Base-by-base conservation (phyloP, 805 yeast species). In the Cyberlindnera xylosilytica region DNA sequence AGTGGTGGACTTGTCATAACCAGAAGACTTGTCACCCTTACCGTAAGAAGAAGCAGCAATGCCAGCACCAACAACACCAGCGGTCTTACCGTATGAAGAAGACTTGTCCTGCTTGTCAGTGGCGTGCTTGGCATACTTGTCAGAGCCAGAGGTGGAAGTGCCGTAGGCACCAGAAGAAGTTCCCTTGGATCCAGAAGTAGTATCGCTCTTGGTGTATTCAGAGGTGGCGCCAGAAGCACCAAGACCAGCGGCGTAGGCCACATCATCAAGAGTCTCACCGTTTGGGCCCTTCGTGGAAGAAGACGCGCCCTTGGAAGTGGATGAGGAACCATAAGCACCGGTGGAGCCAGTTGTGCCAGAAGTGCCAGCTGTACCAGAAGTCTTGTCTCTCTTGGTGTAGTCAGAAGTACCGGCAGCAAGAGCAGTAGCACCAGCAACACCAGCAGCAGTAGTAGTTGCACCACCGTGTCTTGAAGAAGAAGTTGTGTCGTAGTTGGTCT, bases 221-320 rank as follows among this genome's bases (percentile, higher is more conserved):
- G 41, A 27, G 9, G 42, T 41, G 26, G 45, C 46, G 33, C 51
- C 48, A 36, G 48, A 28, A 10, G 54, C 42, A 33, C 50, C 46
- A 9, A 38, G 15, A 16, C 41, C 47, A 32, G 46, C 51, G n/a
- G 44, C 38, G 27, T 31, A 24, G 4, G 38, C 43, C 26, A 35
- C 49, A 26, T 44, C 50, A 11, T 42, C 37, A 20, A 32, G 11
- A 3, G 35, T 32, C 20, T 46, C 47, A 30, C 37, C 45, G 37
- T 26, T 26, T 10, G 29, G 29, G 12, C 29, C 29, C n/a, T 13
- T 26, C n/a, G 20, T 20, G 7, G 32, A 6, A 11, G n/a, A 12
- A n/a, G 34, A 11, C 4, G 4, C 15, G 13, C 17, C 19, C 9
- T 29, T 29, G 6, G 11, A n/a, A 17, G 18, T 27, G n/a, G 30